phyloP scores from a whole-genome alignment of 2,329 filamentous ascomycete genomes.

The Ascosphaera pollenicola region DNA sequence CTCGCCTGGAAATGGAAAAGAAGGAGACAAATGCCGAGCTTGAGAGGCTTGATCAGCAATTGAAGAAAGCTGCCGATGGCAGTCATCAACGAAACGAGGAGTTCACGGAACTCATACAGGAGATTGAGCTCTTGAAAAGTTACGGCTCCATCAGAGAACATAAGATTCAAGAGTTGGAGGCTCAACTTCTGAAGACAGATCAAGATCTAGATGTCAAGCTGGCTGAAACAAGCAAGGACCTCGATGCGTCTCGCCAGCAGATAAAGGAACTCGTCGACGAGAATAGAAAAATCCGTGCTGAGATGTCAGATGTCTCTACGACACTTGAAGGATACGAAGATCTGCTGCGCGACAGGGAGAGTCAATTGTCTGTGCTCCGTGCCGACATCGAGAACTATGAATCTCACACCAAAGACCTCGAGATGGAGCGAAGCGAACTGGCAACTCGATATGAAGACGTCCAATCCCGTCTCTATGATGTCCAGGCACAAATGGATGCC shows the following conservation, averaged over 20 bases:
- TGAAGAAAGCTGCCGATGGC: constrained; percentile 46
- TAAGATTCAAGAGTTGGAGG: constrained; percentile 71
- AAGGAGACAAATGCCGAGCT: constrained; percentile 46
- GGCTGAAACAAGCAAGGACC: constrained; percentile 53
- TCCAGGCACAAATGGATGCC: constrained; percentile 71
- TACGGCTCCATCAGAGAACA: constrained; percentile 74
- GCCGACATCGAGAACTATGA: constrained; percentile 68
- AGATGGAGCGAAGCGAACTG: constrained; percentile 54
- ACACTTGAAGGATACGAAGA: constrained; percentile 94
- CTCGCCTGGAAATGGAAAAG: constrained; percentile 71
- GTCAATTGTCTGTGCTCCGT: constrained; percentile 67
- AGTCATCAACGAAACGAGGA: constrained; percentile 54
- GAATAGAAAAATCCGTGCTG: constrained; percentile 60
- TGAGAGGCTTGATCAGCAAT: constrained; percentile 43
- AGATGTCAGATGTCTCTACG: constrained; percentile 66
- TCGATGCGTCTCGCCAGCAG: constrained; percentile 49
- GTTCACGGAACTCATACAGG: constrained; percentile 55
- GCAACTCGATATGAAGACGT: constrained; percentile 59
- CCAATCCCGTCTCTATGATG: constrained; percentile 51
- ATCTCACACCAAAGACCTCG: constrained; percentile 54
- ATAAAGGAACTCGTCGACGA: constrained; percentile 59
- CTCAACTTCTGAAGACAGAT: constrained; percentile 61
- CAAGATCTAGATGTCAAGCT: constrained; percentile 80
- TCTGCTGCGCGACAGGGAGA: constrained; percentile 79
- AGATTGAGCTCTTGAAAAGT: constrained; percentile 79